phyloP scores from a whole-genome alignment of 257 asterid species.

The Schizonepeta tenuifolia region DNA sequence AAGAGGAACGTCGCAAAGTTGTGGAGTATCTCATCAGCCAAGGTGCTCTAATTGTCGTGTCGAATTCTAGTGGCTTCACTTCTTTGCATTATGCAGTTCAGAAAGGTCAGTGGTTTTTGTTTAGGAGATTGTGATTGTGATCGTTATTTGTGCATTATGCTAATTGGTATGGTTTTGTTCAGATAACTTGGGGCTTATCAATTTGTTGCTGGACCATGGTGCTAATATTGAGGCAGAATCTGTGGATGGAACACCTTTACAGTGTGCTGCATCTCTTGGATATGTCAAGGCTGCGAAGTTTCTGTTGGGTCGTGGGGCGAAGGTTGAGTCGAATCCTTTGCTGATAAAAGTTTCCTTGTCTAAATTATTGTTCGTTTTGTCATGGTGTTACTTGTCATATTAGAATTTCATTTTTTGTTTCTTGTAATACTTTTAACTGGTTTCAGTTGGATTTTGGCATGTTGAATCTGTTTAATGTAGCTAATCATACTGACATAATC shows the following conservation, averaged over 20 bases:
- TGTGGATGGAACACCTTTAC: conserved; percentile 37
- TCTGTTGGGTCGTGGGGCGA: background rate
- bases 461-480: no score
- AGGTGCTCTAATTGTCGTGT: conserved; percentile 10
- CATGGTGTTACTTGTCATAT: background rate
- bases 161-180: background rate
- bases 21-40: conserved; percentile 32
- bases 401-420: background rate
- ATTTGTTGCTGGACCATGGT: conserved; percentile 24
- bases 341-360: background rate
- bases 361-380: background rate
- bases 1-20: background rate
- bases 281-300: conserved; percentile 22
- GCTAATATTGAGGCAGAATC: conserved; percentile 29
- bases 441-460: no score
- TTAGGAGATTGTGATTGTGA: background rate
- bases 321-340: conserved; percentile 8
- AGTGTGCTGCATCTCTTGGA: conserved; percentile 30
- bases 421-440: background rate
- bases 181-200: conserved; percentile 36
- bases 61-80: conserved; percentile 29
- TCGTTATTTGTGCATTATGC: background rate
- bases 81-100: conserved; percentile 27
- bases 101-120: conserved; percentile 14
- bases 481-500: no score